These are phyloP conservation scores for Jamesozyma gamospora DNA, from an alignment of 805 yeast species.

Conservation along the genomic window DNA sequence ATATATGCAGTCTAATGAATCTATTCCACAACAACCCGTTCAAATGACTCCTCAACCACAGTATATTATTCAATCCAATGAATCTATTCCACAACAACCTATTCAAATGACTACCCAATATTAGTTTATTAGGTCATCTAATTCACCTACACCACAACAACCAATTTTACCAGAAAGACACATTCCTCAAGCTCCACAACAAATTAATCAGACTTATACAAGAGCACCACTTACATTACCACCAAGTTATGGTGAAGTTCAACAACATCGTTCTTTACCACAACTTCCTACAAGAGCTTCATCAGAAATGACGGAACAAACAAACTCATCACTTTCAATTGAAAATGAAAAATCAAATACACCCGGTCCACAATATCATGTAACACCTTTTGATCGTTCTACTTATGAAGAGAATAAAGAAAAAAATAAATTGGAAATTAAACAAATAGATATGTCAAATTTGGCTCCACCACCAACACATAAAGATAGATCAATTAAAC, in stretches of 20 bases:
- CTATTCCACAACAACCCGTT: conserved; percentile 5
- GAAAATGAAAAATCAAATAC: neutral
- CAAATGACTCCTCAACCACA: neutral
- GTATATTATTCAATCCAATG: no score
- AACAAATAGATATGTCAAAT: conserved; percentile 10
- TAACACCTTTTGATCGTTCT: conserved; percentile 14
- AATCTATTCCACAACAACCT: no score
- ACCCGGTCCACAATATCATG: conserved; percentile 9
- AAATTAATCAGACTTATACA: neutral
- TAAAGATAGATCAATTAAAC: conserved; percentile 12
- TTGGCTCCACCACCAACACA: conserved; percentile 28
- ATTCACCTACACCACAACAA: no score
- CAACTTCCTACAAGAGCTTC: neutral
- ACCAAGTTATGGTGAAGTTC: neutral
- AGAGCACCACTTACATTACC: neutral
- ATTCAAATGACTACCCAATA: no score
- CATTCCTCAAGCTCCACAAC: neutral
- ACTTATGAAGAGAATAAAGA: conserved; percentile 9
- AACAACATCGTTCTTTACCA: neutral
- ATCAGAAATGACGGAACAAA: neutral
- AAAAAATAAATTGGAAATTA: conserved; percentile 5
- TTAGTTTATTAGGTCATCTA: no score
- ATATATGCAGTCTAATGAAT: conserved; percentile 5
- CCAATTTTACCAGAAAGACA: no score
- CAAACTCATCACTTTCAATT: neutral